These are phyloP conservation scores for Pichia nakasei DNA, from an alignment of 805 yeast genomes.

Conservation along the genomic window DNA sequence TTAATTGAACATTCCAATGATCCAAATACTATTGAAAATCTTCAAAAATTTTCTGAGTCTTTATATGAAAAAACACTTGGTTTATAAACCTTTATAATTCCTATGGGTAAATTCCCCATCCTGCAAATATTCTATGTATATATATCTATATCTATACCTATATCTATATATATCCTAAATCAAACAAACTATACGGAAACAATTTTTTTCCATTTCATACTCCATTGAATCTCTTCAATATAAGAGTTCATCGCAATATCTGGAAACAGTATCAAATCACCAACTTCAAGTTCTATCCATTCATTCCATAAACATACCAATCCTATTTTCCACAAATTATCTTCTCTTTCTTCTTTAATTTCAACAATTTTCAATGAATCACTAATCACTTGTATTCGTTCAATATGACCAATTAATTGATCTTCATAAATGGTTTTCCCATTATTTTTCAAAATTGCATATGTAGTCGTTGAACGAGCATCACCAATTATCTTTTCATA, in stretches of 20 bases:
- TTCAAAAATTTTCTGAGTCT: conserved; percentile 1
- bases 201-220: conserved; percentile 14
- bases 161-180: neutral
- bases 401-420: neutral
- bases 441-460: conserved; percentile 4
- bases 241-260: neutral
- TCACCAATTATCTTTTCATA: conserved; percentile 1
- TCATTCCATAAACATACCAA: conserved; percentile 10
- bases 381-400: conserved; percentile 1
- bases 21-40: neutral
- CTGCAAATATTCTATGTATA: neutral
- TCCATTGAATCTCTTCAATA: conserved; percentile 7
- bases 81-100: too few relatives aligned
- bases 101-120: neutral
- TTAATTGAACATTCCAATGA: neutral
- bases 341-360: neutral
- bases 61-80: conserved; percentile 1
- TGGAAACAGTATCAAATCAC: conserved; percentile 8
- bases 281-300: conserved; percentile 9
- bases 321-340: neutral
- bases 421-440: neutral
- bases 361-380: conserved; percentile 6
- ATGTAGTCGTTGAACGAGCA: conserved; percentile 1
- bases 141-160: neutral
- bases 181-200: neutral